Evolutionary conservation across 192 early-diverging fungal species (phyloP).

Genomic region (Kickxella alabastrina): DNA sequence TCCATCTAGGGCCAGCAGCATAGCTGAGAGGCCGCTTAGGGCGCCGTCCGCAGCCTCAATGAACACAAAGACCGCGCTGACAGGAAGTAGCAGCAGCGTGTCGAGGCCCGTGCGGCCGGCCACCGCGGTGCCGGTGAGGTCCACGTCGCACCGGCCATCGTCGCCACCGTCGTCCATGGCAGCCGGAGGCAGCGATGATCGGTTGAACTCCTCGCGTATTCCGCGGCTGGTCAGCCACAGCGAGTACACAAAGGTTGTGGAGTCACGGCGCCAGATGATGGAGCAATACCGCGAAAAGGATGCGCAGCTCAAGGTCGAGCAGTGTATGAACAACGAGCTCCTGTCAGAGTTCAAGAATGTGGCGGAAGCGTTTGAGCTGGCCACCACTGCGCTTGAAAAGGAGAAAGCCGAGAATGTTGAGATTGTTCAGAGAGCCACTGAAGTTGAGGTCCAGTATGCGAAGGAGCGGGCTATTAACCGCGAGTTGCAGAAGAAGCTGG

Average conservation of each 20-base stretch:
- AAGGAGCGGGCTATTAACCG: no score
- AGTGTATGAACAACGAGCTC: constrained; percentile 18
- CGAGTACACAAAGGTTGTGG: no score
- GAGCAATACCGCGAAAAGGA: neutral
- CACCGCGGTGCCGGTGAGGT: neutral
- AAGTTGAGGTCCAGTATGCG: no score
- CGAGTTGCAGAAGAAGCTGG: constrained; percentile 9
- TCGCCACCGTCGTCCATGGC: constrained; percentile 9
- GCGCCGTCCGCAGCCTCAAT: constrained; percentile 1
- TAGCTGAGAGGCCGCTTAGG: neutral
- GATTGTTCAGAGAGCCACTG: no score
- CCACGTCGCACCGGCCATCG: constrained; percentile 4
- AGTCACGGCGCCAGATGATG: neutral
- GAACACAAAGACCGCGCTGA: neutral
- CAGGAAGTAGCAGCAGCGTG: constrained; percentile 4
- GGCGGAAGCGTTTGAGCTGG: neutral
- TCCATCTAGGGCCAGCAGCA: constrained; percentile 1
- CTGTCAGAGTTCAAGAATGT: constrained; percentile 11
- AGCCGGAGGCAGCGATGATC: neutral
- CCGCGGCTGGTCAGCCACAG: constrained; percentile 13
- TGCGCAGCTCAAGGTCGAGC: constrained; percentile 15
- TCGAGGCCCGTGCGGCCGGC: neutral
- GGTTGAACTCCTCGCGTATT: constrained; percentile 13
- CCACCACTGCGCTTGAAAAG: constrained; percentile 4
- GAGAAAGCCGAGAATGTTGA: neutral